Evolutionary conservation across 768 basidiomycete species (phyloP), one percentile per base, ranked within the genome.

Genomic region (Lepiota venenata): DNA sequence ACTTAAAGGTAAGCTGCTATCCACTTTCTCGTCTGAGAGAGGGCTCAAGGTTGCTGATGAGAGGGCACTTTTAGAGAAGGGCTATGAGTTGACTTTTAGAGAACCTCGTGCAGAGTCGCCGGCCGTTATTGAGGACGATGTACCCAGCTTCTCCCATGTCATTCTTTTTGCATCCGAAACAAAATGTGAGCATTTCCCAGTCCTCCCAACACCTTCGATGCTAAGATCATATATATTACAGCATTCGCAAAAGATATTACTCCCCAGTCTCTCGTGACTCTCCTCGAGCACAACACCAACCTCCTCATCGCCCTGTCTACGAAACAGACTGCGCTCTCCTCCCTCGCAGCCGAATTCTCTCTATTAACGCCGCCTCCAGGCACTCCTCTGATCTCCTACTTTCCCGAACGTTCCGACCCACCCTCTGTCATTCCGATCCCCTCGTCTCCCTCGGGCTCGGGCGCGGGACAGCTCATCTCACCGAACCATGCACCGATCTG

Each of bases 271-370:
- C 76, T 98, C 22, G 81, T 93, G 37, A 68, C 77, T 21, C 82
- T 93, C 47, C 73, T 92, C 27, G 74, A 82, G 22, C 78, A 79
- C 56, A 77, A 82, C 57, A 85, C 89, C 52, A 97, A 98, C 74
- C 74, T 98, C 52, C 81, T 99, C 59, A 71, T 97, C 60, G 83
- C 87, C 2, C 80, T 96, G 56, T 88, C 91, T 1, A 74, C 87
- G 61, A 86, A 81, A 71, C 81, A 88, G 70, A 85, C 85, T 2
- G 74, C 89, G 39, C 73, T 95, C 9, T 77, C 83, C 11, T 82
- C 88, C 11, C 81, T 96, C 51, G 91, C 93, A 0, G 69, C 91
- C 46, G 97, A 99, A 74, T 98, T 98, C 76, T 90, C 89, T 36
- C 78, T 98, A 52, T 82, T 93, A 49, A 86, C 92, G 21, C 89